Conservation (phyloP, 2,329 filamentous ascomycete species). For the Hortaea sp. region DNA sequence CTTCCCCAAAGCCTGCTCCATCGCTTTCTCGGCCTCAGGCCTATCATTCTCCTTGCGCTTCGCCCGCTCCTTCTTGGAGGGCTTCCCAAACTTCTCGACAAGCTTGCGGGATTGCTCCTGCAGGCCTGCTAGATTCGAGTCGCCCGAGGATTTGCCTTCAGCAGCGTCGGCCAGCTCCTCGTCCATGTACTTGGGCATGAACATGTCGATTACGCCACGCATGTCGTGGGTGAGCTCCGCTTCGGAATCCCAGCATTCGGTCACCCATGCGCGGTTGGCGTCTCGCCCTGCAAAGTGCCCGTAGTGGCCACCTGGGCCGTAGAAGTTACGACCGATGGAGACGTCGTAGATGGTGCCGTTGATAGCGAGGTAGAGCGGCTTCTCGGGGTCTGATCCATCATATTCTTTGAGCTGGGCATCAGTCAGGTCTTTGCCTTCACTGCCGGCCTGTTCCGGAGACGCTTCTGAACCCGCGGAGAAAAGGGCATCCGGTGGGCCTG, state of each 20-base stretch:
- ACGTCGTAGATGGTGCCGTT: conserved; percentile 25
- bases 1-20: conserved; percentile 52
- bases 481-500: neutral
- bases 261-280: conserved; percentile 22
- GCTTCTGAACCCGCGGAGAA: neutral
- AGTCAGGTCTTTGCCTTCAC: conserved; percentile 4
- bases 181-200: conserved; percentile 20
- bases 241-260: conserved; percentile 21
- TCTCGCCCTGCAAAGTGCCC: conserved; percentile 21
- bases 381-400: conserved; percentile 15
- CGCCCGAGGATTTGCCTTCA: conserved; percentile 8
- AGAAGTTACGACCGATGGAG: conserved; percentile 18
- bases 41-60: conserved; percentile 12
- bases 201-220: conserved; percentile 19
- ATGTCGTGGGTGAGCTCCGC: conserved; percentile 19
- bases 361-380: conserved; percentile 22
- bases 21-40: conserved; percentile 48
- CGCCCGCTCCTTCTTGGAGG: conserved; percentile 10
- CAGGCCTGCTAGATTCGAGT: conserved; percentile 9
- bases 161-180: conserved; percentile 14
- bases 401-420: conserved; percentile 16
- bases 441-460: neutral
- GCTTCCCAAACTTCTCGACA: conserved; percentile 17
- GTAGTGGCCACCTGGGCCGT: conserved; percentile 23
- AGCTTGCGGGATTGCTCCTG: conserved; percentile 15